Base-by-base conservation (phyloP, 2,329 filamentous ascomycete species). In the Exophiala viscosa region DNA sequence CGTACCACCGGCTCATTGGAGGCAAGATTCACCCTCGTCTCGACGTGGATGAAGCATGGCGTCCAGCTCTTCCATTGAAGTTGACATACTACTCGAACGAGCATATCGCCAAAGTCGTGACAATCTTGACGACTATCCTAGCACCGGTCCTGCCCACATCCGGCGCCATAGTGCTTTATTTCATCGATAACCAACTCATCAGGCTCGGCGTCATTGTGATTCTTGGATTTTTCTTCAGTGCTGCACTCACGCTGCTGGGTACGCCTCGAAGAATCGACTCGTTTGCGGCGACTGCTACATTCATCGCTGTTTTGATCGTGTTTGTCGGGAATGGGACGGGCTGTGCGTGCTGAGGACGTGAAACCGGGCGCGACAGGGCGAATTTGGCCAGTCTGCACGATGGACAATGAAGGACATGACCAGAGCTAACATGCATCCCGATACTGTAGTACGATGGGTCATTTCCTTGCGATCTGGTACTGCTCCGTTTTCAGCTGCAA, bases 271-370 rank as follows among this genome's bases (percentile, higher is more conserved):
- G 54, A 39, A 54, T 63, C 7, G 65, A 68, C 32, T 54, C 67
- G 2, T 68, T 68, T 55, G 60, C 60, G 8, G 66, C 64, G 3
- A 66, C 65, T 14, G 62, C 64, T 9, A 62, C 65, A 58, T 66
- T 59, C 20, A 55, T 43, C 7, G 49, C 50, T 6, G 50, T 59
- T 6, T 38, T 54, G 28, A 40, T 52, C 2, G 54, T 57, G 3
- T 56, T 56, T 35, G 49, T 56, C 10, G 35, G 44, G 9, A 49
- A 38, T 18, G 49, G 49, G 10, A 31, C 23, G 32, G 36, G 14
- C 28, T 48, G 45, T n/a, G 20, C 6, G 1, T 48, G 34, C 23
- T 48, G 20, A 40, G 9, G 10, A 35, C 33, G 33, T 11, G 33
- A 13, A 14, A 3, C 4, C 14, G 33, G 3, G 11, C 10, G 9